Conservation (phyloP, 139 green algal species). For the Trebouxia sp. region DNA sequence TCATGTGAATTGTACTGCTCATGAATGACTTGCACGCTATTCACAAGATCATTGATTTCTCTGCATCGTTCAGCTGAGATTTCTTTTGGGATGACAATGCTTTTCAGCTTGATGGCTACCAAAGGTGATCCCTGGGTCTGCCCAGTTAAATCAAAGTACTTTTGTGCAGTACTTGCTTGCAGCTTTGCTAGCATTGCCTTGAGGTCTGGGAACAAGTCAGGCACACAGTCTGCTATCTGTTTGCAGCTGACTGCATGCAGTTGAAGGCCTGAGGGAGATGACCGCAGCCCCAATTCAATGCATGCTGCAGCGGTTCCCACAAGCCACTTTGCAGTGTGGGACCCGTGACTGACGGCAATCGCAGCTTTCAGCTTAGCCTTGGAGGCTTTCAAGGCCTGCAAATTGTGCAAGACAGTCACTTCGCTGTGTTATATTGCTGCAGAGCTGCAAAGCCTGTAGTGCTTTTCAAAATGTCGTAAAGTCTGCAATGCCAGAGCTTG, state of each 20-base stretch:
- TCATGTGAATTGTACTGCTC: too few species aligned
- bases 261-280: neutral
- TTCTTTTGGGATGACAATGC: neutral
- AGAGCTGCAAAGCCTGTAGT: too few species aligned
- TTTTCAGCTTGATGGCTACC: neutral
- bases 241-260: neutral
- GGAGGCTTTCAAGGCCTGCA: neutral
- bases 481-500: too few species aligned
- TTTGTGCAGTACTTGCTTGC: neutral
- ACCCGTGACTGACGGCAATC: neutral
- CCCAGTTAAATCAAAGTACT: neutral
- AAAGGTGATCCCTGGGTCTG: neutral
- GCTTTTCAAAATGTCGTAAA: too few species aligned
- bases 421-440: too few species aligned
- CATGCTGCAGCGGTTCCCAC: neutral
- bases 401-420: too few species aligned
- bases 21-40: too few species aligned
- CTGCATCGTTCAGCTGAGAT: too few species aligned
- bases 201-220: neutral
- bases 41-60: too few species aligned
- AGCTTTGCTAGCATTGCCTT: neutral
- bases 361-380: neutral
- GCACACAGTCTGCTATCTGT: neutral
- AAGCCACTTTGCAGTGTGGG: neutral
- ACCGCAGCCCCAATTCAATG: neutral